Base-by-base conservation (phyloP, 1,284 basidiomycete species). In the Papiliotrema terrestris region DNA sequence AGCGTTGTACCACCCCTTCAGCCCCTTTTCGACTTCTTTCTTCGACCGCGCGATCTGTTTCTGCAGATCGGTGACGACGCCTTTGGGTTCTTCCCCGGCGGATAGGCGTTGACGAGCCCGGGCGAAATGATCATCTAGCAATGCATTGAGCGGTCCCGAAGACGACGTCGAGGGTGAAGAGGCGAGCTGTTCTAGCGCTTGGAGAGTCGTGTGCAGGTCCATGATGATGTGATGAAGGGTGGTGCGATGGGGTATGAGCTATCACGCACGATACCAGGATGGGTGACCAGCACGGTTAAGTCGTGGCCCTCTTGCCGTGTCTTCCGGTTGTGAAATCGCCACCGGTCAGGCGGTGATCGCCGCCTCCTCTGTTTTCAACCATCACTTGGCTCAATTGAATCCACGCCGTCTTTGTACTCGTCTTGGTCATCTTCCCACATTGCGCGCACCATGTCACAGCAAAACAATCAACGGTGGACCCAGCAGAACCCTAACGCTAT, bases 1-100 rank as follows among this genome's bases (percentile, higher is more conserved):
- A 1, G 86, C 84, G 23, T 81, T 83, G 68, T 93, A 90, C 51
- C 91, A 82, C 63, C 91, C 90, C 75, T 93, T 95, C 79, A 93
- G 85, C 1, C 86, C 82, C 46, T 91, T 88, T 59, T 92, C 90
- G 0, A 92, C 80, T 54, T 91, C 89, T 73, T 86, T 91, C 83
- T 88, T 91, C 69, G 79, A 83, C 2, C 79, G 73, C 42, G 88
- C 86, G 2, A 89, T 79, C 2, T 80, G 79, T 68, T 83, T 83
- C 22, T 82, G 78, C 22, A 92, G 74, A 11, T 81, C 72, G 17
- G 58, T 75, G 22, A 87, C 78, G 37, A 83, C 81, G 8, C 81
- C 81, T 52, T 83, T 80, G 2, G 83, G 79, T 32, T 81, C 78
- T 26, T 80, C 78, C n/a, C 84, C 84, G 0, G 79, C 75, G 48